phyloP scores from a whole-genome alignment of 192 early-diverging fungal species.

The Rhizophagus clarus region DNA sequence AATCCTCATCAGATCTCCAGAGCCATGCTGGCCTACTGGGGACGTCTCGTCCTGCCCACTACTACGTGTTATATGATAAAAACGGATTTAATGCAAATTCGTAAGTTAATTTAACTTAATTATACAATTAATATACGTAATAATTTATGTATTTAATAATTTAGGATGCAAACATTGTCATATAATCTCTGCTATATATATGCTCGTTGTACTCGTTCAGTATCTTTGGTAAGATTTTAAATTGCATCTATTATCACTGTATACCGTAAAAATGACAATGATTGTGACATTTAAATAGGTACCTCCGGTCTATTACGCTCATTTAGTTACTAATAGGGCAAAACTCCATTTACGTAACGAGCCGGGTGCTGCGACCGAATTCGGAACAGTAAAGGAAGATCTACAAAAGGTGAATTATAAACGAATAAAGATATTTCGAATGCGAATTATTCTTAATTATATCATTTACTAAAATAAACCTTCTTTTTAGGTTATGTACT shows the following conservation, averaged over 20 bases:
- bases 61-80: constrained; percentile 89
- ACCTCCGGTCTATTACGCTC: constrained; percentile 93
- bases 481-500: constrained; percentile 1
- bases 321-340: constrained; percentile 86
- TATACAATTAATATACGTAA: no score
- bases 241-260: background rate
- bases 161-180: constrained; percentile 79
- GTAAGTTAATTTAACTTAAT: background rate
- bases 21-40: constrained; percentile 92
- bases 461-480: background rate
- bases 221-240: constrained; percentile 61
- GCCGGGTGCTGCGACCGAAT: constrained; percentile 27
- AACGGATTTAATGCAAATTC: constrained; percentile 74
- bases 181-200: constrained; percentile 93
- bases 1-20: constrained; percentile 57
- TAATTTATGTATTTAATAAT: background rate
- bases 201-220: constrained; percentile 83
- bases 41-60: constrained; percentile 89
- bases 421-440: no score
- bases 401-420: constrained; percentile 36
- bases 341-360: constrained; percentile 91
- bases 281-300: constrained; percentile 31
- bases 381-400: constrained; percentile 43
- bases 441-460: no score
- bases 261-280: background rate